Conservation (phyloP, 495 filamentous ascomycete species). For the Aspergillus sparsus region DNA sequence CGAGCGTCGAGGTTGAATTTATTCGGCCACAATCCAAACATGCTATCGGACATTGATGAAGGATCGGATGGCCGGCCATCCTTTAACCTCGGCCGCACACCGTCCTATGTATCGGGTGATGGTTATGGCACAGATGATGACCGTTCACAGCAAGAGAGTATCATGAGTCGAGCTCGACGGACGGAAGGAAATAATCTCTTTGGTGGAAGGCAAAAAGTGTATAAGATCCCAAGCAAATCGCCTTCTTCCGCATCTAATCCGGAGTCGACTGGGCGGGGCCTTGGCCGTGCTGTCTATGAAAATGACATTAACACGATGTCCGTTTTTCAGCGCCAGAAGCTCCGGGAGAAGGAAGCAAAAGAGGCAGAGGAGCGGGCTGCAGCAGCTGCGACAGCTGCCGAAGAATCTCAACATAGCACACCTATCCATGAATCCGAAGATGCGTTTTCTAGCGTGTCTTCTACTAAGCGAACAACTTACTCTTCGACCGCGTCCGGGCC, state of each 20-base stretch:
- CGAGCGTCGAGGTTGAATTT: conserved; percentile 69
- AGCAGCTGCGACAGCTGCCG: conserved; percentile 24
- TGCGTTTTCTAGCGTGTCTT: conserved; percentile 64
- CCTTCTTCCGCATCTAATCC: conserved; percentile 28
- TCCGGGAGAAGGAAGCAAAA: conserved; percentile 57
- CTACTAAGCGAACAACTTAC: conserved; percentile 76
- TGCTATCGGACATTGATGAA: conserved; percentile 85
- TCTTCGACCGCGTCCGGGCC: conserved; percentile 81
- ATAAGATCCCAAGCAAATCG: conserved; percentile 71
- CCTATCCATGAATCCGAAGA: conserved; percentile 48
- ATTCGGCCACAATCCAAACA: conserved; percentile 49
- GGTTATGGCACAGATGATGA: conserved; percentile 72
- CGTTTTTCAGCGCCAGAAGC: conserved; percentile 71
- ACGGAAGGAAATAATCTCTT: conserved; percentile 93
- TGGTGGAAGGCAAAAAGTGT: conserved; percentile 94
- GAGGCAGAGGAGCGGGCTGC: conserved; percentile 1
- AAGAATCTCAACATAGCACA: conserved; percentile 33
- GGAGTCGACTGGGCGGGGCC: conserved; percentile 44
- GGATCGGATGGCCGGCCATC: conserved; percentile 71
- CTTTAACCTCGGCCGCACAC: conserved; percentile 50
- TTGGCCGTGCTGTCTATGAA: conserved; percentile 76
- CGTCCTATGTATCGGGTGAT: conserved; percentile 57
- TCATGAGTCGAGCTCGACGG: conserved; percentile 82
- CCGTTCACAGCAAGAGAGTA: conserved; percentile 57
- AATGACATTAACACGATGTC: conserved; percentile 77